Conservation (phyloP, 176 grass and related monocot genomes). For the Secale cereale region DNA sequence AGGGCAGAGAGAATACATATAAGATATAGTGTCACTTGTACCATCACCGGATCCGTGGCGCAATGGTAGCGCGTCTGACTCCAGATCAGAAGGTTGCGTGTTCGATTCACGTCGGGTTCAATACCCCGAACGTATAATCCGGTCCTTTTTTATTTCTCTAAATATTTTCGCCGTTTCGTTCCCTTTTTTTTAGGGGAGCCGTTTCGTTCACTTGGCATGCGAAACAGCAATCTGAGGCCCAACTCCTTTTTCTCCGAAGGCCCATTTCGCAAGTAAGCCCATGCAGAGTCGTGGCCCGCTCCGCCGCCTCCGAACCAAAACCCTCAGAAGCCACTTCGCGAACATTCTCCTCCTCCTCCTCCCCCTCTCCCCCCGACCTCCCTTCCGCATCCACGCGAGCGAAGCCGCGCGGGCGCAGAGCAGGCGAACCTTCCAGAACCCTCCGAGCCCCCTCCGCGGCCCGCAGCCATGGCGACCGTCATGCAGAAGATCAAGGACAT, state of each 20-base stretch:
- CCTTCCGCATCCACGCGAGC: conserved; percentile 8
- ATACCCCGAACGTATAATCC: conserved; percentile 41
- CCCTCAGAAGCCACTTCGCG: conserved; percentile 23
- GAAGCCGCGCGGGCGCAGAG: conserved; percentile 1
- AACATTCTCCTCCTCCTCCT: conserved; percentile 7
- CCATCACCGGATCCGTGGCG: conserved; percentile 74
- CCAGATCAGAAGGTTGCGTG: conserved; percentile 99
- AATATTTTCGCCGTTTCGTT: fast-evolving
- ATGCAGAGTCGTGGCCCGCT: background rate
- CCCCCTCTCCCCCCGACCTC: background rate
- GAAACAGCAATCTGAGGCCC: background rate
- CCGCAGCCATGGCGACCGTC: conserved; percentile 75
- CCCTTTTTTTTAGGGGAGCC: no score
- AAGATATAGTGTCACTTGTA: no score
- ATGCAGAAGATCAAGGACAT: conserved; percentile 99
- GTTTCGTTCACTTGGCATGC: no score
- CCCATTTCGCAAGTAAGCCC: background rate
- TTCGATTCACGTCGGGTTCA: conserved; percentile 99
- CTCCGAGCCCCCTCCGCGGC: background rate
- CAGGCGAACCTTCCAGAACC: background rate
- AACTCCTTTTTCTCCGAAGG: background rate
- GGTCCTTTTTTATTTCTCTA: background rate
- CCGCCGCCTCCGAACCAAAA: conserved; percentile 22
- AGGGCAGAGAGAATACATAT: no score
- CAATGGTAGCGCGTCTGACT: conserved; percentile 99